Evolutionary conservation across 805 yeast genomes (phyloP).

Genomic region (Ascoidea asiatica): DNA sequence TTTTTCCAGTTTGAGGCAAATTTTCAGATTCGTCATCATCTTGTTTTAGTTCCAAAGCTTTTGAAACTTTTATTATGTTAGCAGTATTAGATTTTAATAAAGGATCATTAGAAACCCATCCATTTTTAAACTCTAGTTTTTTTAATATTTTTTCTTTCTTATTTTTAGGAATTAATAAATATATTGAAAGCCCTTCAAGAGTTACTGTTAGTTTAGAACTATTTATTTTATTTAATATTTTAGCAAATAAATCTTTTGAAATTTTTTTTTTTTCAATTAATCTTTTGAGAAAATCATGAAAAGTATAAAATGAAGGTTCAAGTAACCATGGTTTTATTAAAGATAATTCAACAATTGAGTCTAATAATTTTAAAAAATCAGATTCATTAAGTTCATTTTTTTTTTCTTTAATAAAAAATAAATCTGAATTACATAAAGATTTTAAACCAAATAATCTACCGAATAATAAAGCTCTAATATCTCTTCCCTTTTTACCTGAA

Average conservation of each 20-base stretch:
- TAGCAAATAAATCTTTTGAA: slow-evolving; percentile 10
- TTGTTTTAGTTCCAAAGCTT: slow-evolving; percentile 29
- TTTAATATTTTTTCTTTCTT: slow-evolving; percentile 6
- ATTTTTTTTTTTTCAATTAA: neutral
- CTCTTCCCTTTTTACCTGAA: slow-evolving; percentile 56
- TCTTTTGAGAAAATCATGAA: slow-evolving; percentile 36
- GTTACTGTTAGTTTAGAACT: slow-evolving; percentile 45
- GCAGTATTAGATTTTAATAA: slow-evolving; percentile 56
- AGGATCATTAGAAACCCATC: slow-evolving; percentile 70
- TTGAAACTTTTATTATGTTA: slow-evolving; percentile 45
- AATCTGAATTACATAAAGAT: slow-evolving; percentile 45
- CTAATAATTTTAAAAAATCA: slow-evolving; percentile 27
- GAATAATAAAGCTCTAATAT: slow-evolving; percentile 65
- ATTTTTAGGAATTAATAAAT: slow-evolving; percentile 34
- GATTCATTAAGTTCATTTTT: slow-evolving; percentile 8
- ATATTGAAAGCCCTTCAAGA: slow-evolving; percentile 71
- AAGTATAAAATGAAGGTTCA: slow-evolving; percentile 65
- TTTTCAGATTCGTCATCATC: slow-evolving; percentile 20
- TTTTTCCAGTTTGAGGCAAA: slow-evolving; percentile 8
- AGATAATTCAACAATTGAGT: slow-evolving; percentile 42
- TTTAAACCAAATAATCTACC: slow-evolving; percentile 82
- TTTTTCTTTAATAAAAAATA: slow-evolving; percentile 18
- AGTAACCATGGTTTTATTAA: slow-evolving; percentile 69
- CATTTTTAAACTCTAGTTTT: slow-evolving; percentile 13
- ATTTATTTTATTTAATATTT: slow-evolving; percentile 30